Percentiles rank a stretch among this genome's conserved stretches.
phyloP scores from a whole-genome alignment of 306 rosid species.

The Cucumis hystrix region DNA sequence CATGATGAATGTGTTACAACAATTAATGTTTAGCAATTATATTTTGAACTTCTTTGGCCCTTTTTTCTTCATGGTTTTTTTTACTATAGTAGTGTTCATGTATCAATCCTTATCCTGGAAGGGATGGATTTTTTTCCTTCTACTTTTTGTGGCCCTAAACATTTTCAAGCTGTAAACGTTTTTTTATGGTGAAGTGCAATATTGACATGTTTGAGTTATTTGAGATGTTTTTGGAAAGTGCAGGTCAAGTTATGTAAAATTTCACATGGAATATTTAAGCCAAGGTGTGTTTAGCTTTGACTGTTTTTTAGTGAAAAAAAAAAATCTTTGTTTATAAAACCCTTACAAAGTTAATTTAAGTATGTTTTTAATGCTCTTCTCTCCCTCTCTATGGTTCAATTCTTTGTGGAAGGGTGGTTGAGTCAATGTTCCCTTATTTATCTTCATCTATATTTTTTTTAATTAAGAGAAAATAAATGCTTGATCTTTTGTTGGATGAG shows the following conservation, averaged over 20 bases:
- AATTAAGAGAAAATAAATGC: too few relatives aligned
- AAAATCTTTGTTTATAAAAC: too few relatives aligned
- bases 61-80: neutral
- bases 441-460: neutral
- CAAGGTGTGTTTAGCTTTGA: too few relatives aligned
- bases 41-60: neutral
- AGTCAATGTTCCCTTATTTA: neutral
- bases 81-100: neutral
- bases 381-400: neutral
- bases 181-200: neutral
- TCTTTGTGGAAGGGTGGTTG: too few relatives aligned
- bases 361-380: neutral
- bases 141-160: neutral
- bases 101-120: neutral
- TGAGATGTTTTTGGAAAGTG: neutral
- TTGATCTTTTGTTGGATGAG: neutral
- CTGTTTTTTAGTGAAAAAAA: too few relatives aligned
- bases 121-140: neutral
- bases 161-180: neutral
- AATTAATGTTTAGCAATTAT: neutral
- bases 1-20: neutral
- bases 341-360: too few relatives aligned
- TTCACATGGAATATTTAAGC: neutral
- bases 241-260: neutral
- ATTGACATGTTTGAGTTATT: neutral